Base-by-base conservation (phyloP, 257 asterid genomes). In the Agastache rugosa region DNA sequence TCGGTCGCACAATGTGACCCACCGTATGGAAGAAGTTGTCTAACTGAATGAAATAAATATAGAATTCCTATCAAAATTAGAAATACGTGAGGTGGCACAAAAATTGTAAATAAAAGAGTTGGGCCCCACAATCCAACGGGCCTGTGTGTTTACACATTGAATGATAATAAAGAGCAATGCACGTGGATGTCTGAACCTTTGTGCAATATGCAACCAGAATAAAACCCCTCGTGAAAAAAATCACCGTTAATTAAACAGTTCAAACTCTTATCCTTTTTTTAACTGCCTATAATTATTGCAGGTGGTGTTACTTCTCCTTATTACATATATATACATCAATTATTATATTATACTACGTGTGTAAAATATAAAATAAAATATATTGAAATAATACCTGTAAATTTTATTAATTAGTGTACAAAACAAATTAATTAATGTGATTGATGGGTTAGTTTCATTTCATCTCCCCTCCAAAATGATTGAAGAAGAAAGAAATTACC, bases 151-250 rank as follows among this genome's bases (percentile, higher is more conserved):
- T 25, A 14, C 51, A 63, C 56, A 69, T 58, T 60, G 63, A 67
- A 37, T 44, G 77, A 76, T 68, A 71, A 63, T 25, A 42, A 73
- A 79, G 51, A 71, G 66, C 63, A 83, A 23, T 76, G 67, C 82
- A 79, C 87, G 84, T 79, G 84, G 77, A 73, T 50, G 76, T 69
- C 80, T 79, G 82, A 64, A 72, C 63, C 77, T 73, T 73, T 67
- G 23, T 56, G 47, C 37, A 51, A 69, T 44, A 78, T 61, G 65
- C 63, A 58, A 31, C 75, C 56, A 47, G 27, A 76, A 37, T 48
- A 45, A 54, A 22, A 47, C 5, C 34, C 62, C 62, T 9, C 7
- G 34, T 54, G 6, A 10, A 22, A 23, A 55, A 55, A 3, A 55
- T 55, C 16, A 3, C 39, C 20, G 14, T 51, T 19, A 17, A 27